These are phyloP conservation scores for Pulchroboletus neoregius DNA, from an alignment of 1,284 basidiomycete genomes.

Conservation along the genomic window DNA sequence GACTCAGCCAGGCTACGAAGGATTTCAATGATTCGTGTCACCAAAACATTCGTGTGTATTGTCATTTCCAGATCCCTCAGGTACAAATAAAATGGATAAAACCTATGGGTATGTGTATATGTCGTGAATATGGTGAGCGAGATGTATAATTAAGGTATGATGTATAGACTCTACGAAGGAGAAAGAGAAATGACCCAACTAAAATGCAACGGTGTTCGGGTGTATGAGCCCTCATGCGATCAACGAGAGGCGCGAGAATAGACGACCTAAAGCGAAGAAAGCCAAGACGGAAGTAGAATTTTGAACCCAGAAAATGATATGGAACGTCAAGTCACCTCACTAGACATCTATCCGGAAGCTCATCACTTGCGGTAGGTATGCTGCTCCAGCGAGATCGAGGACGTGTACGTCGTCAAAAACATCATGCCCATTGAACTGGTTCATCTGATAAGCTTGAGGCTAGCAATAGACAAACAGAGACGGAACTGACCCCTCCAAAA, in stretches of 20 bases:
- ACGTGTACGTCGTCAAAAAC: constrained; percentile 84
- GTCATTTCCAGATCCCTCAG: constrained; percentile 7
- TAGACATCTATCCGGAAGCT: constrained; percentile 48
- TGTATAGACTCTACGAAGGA: constrained; percentile 21
- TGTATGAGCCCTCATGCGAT: constrained; percentile 11
- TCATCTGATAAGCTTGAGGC: not conserved
- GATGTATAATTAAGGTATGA: constrained; percentile 27
- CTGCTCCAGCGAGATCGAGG: constrained; percentile 82
- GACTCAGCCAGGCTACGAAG: constrained; percentile 31
- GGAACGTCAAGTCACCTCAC: constrained; percentile 3
- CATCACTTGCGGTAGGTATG: constrained; percentile 91
- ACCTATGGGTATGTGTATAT: constrained; percentile 27
- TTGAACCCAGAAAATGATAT: not conserved
- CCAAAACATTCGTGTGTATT: not conserved
- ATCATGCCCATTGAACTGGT: constrained; percentile 67
- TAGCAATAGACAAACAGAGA: not conserved
- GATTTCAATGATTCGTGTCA: constrained; percentile 25
- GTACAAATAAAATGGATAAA: constrained; percentile 10
- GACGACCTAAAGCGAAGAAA: not conserved
- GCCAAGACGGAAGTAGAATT: constrained; percentile 1
- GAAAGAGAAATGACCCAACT: not conserved
- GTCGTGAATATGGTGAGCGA: constrained; percentile 21
- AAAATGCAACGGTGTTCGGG: constrained; percentile 6
- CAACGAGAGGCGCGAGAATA: constrained; percentile 15
- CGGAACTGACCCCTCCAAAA: constrained; percentile 63